These are phyloP conservation scores for Suhomyces terraborum DNA, from an alignment of 1,139 yeast genomes.

Conservation along the genomic window DNA sequence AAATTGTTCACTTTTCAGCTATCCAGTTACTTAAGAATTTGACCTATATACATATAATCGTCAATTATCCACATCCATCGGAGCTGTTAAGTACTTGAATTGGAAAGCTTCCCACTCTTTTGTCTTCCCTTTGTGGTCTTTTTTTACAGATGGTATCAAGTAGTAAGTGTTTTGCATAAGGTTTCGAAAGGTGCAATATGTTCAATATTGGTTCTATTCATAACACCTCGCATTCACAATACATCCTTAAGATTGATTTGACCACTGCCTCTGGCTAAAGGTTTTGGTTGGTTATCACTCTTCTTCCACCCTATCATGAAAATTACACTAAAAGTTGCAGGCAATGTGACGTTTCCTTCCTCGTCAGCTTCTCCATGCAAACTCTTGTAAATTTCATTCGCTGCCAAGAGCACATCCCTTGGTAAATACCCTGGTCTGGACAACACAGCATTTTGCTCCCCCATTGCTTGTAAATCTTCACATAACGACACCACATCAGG, in stretches of 20 bases:
- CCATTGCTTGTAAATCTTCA: conserved; percentile 78
- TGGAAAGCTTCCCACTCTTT: too few species aligned
- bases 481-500: conserved; percentile 71
- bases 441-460: conserved; percentile 75
- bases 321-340: conserved; percentile 71
- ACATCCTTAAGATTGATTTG: conserved; percentile 68
- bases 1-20: too few species aligned
- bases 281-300: conserved; percentile 66
- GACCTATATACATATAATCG: too few species aligned
- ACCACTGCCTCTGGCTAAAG: conserved; percentile 72
- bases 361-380: conserved; percentile 67
- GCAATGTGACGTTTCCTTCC: conserved; percentile 46
- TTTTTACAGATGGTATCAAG: too few species aligned
- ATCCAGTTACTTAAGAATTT: too few species aligned
- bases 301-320: conserved; percentile 92
- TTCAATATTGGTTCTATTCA: too few species aligned
- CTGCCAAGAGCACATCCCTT: conserved; percentile 69
- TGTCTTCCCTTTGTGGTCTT: too few species aligned
- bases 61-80: too few species aligned
- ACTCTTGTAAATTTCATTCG: conserved; percentile 70
- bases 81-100: too few species aligned
- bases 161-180: too few species aligned
- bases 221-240: conserved; percentile 21
- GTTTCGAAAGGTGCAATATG: too few species aligned
- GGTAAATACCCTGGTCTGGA: conserved; percentile 58